Conservation (phyloP, 2,329 filamentous ascomycete genomes). For the Aspergillus ochraceus region DNA sequence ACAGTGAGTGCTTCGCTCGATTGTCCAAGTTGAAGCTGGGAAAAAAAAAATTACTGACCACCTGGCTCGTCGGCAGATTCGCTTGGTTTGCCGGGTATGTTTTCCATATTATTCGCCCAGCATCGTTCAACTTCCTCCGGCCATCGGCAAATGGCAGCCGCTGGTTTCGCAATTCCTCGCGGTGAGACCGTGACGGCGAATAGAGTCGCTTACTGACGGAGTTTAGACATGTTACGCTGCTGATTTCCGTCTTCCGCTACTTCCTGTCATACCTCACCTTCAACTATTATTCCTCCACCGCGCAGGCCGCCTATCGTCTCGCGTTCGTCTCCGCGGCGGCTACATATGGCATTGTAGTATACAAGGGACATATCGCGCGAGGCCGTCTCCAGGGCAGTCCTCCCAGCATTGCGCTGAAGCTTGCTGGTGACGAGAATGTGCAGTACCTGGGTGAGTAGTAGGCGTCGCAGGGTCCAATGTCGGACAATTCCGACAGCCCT, state of each 20-base stretch:
- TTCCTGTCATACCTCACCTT: constrained; percentile 81
- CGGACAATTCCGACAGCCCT: background rate
- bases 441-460: constrained; percentile 81
- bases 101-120: constrained; percentile 13
- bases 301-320: constrained; percentile 81
- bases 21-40: constrained; percentile 8
- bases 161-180: background rate
- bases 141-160: background rate
- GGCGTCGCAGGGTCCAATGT: background rate
- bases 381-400: constrained; percentile 69
- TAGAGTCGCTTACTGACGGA: constrained; percentile 27
- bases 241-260: constrained; percentile 82
- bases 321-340: constrained; percentile 86
- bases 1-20: constrained; percentile 68
- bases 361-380: constrained; percentile 91
- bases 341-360: constrained; percentile 97
- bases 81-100: constrained; percentile 82
- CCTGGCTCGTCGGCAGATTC: constrained; percentile 46
- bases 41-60: constrained; percentile 16
- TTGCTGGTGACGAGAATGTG: constrained; percentile 89
- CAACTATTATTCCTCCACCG: constrained; percentile 77
- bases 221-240: constrained; percentile 77
- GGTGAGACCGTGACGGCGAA: background rate
- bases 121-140: background rate
- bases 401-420: constrained; percentile 62